Base-by-base conservation (phyloP, 2,329 filamentous ascomycete species). In the Chaetomium strumarium region DNA sequence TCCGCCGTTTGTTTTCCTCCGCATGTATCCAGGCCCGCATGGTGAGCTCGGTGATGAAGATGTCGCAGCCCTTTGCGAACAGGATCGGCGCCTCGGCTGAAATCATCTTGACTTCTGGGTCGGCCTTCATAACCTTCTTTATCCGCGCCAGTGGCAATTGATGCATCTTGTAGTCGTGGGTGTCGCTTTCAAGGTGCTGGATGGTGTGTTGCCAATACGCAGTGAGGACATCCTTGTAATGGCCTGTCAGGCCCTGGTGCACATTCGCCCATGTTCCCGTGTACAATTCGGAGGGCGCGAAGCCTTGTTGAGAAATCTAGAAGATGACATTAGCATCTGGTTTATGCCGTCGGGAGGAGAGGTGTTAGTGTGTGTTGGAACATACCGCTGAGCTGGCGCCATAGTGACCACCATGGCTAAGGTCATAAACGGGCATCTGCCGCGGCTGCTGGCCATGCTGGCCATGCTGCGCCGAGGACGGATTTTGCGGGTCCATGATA, bases 21-120 rank as follows among this genome's bases (percentile, higher is more conserved):
- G 93, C 93, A 64, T 99, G 93, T 59, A 99, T 99, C 93, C 93
- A 99, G 43, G 93, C 93, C 59, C 93, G 89, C 93, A 99, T 99
- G 8, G 93, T 99, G 56, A 99, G 78, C 72, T 99, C 93, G 1
- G 91, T 96, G 66, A 99, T 99, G 74, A 99, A 99, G 66, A 97
- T 96, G 67, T 99, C 93, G 71, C 93, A 97, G 36, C 92, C 93
- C 72, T 99, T 99, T 47, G 93, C 93, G 65, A 99, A 99, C 13
- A 99, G 77, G 62, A 99, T 99, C 1, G 93, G 93, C 1, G 93
- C 93, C 72, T 99, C 93, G 9, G 93, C 93, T 4, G 91, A 97
- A 58, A 99, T 99, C 93, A 99, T 99, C 76, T 99, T 99, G 44
- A 99, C 93, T 65, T 99, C 93, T 0, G 93, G 93, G 62, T 99